Evolutionary conservation across 2,329 filamentous ascomycete species (phyloP), one percentile per base, ranked within the genome.

Genomic region (Colletotrichum sansevieriae): DNA sequence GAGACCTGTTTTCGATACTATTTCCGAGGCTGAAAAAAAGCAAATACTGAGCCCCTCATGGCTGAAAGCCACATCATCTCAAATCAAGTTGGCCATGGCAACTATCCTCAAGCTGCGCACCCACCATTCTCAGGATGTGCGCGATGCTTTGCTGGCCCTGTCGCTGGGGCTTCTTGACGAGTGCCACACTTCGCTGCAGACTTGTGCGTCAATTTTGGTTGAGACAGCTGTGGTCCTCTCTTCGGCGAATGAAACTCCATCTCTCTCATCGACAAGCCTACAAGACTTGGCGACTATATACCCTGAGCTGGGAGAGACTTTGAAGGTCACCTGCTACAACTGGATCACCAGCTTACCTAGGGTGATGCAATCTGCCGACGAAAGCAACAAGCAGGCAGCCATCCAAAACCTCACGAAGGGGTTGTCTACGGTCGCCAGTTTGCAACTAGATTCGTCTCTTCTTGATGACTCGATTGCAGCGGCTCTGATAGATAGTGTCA

Each of bases 311-410:
- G 81, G 85, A 3, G 89, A 92, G 22, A 81, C 87, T 3, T 82
- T 95, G 29, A 92, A 93, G 73, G 87, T 85, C 33, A 91, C 88
- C 1, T 84, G 97, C 1, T 92, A 95, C 77, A 90, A 90, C 60
- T 98, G 95, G 94, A 87, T 95, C 25, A 88, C 89, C 2, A 91
- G 93, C 46, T 85, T 99, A 18, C 91, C 95, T 5, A 88, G 94
- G 15, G 80, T 93, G 13, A 95, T 98, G 89, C 93, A 95, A 76
- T 88, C 90, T 9, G 91, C 90, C 72, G 94, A 98, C 74, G 94
- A 97, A 73, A 84, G 85, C n/a, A 83, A 86, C 33, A 97, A 97
- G 77, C 85, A 89, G 70, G 86, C 87, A 63, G 89, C 91, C 2
- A 86, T 98, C 29, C 86, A 87, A 33, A 93, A 95, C 71, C 86